A percentile compares a stretch with the other conserved stretches of the same genome.
Evolutionary conservation across 2,329 filamentous ascomycete species (phyloP).

Genomic region (Fusarium keratoplasticum): DNA sequence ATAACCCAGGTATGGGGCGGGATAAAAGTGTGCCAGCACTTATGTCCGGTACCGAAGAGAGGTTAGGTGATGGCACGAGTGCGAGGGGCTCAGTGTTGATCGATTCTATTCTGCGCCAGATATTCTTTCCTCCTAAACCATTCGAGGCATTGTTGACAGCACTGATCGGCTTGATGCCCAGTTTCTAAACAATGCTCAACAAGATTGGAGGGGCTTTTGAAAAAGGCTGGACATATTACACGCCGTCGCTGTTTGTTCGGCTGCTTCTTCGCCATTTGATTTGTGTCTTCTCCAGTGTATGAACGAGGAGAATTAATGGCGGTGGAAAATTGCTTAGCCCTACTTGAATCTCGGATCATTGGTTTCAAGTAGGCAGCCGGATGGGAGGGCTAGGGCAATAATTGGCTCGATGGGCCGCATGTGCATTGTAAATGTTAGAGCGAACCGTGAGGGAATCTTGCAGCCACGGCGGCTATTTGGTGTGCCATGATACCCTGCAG

Average conservation of each 20-base stretch:
- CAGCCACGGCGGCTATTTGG: too few relatives aligned
- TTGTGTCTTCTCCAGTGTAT: not conserved
- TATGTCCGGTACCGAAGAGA: not conserved
- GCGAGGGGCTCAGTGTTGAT: not conserved
- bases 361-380: not conserved
- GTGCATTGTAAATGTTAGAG: not conserved
- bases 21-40: not conserved
- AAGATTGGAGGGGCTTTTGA: not conserved
- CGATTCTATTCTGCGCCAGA: not conserved
- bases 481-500: too few relatives aligned
- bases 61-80: not conserved
- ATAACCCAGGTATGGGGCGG: not conserved
- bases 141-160: constrained; percentile 2
- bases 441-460: too few relatives aligned
- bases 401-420: not conserved
- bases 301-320: not conserved
- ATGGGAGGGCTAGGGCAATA: not conserved
- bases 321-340: not conserved
- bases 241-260: not conserved
- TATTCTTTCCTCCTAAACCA: not conserved
- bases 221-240: not conserved
- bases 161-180: not conserved
- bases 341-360: not conserved
- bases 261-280: not conserved
- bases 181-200: not conserved